Evolutionary conservation across 352 stramenopile genomes (phyloP), one percentile per base, ranked within the genome.

Genomic region (Aphanomyces stellatus): DNA sequence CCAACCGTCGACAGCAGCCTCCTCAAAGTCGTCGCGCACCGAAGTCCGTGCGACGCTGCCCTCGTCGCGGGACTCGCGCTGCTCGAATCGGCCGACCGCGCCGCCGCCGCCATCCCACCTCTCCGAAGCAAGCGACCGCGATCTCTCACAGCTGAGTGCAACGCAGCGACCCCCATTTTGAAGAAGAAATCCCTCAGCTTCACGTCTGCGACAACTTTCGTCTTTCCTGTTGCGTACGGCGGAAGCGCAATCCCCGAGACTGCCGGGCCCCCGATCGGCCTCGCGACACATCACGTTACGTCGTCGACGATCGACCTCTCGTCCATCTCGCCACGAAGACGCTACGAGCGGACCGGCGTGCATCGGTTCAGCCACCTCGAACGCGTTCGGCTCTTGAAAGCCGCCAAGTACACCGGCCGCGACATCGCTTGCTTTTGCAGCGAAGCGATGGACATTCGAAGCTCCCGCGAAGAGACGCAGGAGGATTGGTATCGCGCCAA

Each of bases 141-240:
- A 7, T 15, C 30, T 24, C 13, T 24, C 7, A 40, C 19, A 11
- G 13, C 19, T 15, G 25, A 57, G 13, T 7, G 22, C 25, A 34
- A 53, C 24, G 19, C 17, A 2, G 46, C 19, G 13, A 15, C 46
- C 24, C 17, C 17, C 8, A 17, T 22, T 8, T 51, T 22, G 6
- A 57, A 57, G 49, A 57, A 57, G 49, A 57, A 57, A 24, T 57
- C 49, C 15, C 27, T 57, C 13, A 34, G 49, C 55, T 64, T 64
- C 24, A 37, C 33, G 11, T 51, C 55, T 13, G 37, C 37, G 8
- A 64, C 55, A 27, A 64, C 55, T 25, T 64, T 51, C 40, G 22
- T 64, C 19, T 64, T 64, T 30, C 33, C 35, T 37, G 8, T 64
- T 4, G 55, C 28, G 33, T 64, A 64, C 22, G 37, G 37, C 55